A percentile compares a stretch with the other conserved stretches of the same genome.
Evolutionary conservation across 768 basidiomycete genomes (phyloP).

Genomic region (Mycena capillaripes): DNA sequence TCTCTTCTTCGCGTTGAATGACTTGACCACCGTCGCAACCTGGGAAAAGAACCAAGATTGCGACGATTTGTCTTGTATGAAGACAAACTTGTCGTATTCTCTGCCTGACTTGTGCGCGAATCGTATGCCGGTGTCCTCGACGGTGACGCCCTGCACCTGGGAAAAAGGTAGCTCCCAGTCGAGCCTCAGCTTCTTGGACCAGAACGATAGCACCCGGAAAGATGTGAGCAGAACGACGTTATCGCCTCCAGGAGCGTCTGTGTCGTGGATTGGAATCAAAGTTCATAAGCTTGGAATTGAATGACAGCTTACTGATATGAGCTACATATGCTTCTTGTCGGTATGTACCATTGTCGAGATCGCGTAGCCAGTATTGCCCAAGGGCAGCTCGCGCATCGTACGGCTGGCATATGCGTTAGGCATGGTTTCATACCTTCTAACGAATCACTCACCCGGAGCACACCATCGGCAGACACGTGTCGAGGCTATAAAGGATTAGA

Average conservation of each 20-base stretch:
- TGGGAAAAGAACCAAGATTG: conserved; percentile 88
- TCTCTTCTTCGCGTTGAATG: conserved; percentile 79
- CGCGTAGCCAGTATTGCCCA: conserved; percentile 98
- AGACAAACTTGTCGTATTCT: conserved; percentile 82
- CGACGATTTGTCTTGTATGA: conserved; percentile 80
- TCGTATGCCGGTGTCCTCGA: conserved; percentile 92
- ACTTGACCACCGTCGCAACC: conserved; percentile 81
- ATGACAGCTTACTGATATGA: conserved; percentile 78
- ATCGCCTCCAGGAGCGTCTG: conserved; percentile 85
- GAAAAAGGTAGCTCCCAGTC: conserved; percentile 94
- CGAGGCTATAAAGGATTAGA: conserved; percentile 70
- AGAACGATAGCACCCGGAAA: conserved; percentile 84
- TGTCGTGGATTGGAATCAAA: conserved; percentile 16
- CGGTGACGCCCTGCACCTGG: conserved; percentile 88
- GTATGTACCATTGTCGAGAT: conserved; percentile 90
- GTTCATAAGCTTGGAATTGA: not conserved
- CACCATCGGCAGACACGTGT: conserved; percentile 87
- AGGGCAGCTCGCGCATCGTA: conserved; percentile 92
- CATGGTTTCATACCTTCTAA: conserved; percentile 9
- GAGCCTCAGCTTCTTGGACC: conserved; percentile 85
- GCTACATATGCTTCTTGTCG: conserved; percentile 90
- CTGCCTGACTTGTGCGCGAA: conserved; percentile 85
- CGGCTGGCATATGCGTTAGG: conserved; percentile 62
- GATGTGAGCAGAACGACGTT: conserved; percentile 86
- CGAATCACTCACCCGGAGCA: conserved; percentile 76